These are phyloP conservation scores for Beta corolliflora DNA, from an alignment of 179 eudicot species.

Conservation along the genomic window DNA sequence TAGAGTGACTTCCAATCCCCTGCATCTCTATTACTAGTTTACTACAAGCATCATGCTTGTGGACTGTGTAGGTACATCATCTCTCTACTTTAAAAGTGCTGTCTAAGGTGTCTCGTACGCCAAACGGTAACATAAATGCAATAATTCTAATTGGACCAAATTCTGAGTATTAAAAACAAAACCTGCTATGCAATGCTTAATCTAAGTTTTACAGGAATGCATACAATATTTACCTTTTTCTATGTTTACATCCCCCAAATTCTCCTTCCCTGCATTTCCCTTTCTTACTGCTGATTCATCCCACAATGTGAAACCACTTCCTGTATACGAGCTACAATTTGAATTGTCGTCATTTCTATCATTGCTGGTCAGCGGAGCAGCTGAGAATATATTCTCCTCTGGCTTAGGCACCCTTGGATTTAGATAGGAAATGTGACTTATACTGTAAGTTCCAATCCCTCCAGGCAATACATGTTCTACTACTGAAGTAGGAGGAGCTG, in stretches of 20 bases:
- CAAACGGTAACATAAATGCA: background rate
- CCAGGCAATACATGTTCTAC: constrained; percentile 82
- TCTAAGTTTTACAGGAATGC: constrained; percentile 5
- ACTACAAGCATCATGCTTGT: background rate
- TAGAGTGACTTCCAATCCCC: background rate
- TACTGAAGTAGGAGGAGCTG: constrained; percentile 44
- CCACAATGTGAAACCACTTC: constrained; percentile 89
- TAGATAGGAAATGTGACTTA: constrained; percentile 61
- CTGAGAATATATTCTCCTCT: constrained; percentile 51
- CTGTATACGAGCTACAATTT: constrained; percentile 71
- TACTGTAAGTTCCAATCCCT: constrained; percentile 86
- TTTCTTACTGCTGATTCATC: constrained; percentile 67
- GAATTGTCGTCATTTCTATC: constrained; percentile 66
- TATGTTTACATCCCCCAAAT: constrained; percentile 46
- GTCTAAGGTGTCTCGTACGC: constrained; percentile 9
- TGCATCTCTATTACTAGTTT: background rate
- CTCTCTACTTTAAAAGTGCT: background rate
- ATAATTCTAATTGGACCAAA: background rate
- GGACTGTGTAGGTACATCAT: background rate
- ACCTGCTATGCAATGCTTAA: background rate
- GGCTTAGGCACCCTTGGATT: constrained; percentile 64
- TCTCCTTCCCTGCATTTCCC: constrained; percentile 90
- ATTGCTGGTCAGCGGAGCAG: constrained; percentile 53
- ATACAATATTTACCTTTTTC: constrained; percentile 52
- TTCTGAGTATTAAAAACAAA: background rate